A percentile compares a stretch with the other conserved stretches of the same genome.
Evolutionary conservation across 768 basidiomycete species (phyloP).

Genomic region (Tricholoma furcatifolium): DNA sequence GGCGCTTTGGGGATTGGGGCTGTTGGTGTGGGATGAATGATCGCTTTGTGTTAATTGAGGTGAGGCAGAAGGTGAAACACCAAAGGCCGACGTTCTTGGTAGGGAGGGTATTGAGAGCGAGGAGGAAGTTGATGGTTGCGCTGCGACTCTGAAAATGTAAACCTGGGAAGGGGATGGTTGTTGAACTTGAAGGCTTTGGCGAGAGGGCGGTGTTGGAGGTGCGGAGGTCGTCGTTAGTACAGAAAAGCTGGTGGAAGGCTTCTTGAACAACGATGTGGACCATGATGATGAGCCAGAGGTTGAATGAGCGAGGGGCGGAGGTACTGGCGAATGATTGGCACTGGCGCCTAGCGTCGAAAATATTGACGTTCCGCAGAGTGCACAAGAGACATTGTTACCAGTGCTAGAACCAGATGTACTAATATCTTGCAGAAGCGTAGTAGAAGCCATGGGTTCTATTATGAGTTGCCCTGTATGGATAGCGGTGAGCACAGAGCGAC

Average conservation of each 20-base stretch:
- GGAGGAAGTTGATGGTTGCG: slow-evolving; percentile 29
- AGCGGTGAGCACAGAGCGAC: slow-evolving; percentile 79
- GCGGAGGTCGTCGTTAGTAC: slow-evolving; percentile 28
- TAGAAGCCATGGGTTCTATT: slow-evolving; percentile 80
- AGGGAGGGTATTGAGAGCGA: slow-evolving; percentile 31
- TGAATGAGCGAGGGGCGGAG: slow-evolving; percentile 29
- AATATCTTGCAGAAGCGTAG: slow-evolving; percentile 56
- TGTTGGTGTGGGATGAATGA: slow-evolving; percentile 15
- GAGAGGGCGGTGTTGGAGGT: slow-evolving; percentile 30
- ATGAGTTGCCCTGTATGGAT: slow-evolving; percentile 85
- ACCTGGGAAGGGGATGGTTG: slow-evolving; percentile 43
- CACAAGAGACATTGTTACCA: slow-evolving; percentile 63
- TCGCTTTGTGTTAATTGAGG: slow-evolving; percentile 31
- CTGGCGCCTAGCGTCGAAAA: slow-evolving; percentile 34
- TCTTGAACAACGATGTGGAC: slow-evolving; percentile 63
- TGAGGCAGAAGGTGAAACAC: slow-evolving; percentile 21
- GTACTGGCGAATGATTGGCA: slow-evolving; percentile 27
- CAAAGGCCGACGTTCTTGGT: slow-evolving; percentile 18
- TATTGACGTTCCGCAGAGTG: slow-evolving; percentile 71
- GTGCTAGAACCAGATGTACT: slow-evolving; percentile 45
- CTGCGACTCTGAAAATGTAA: slow-evolving; percentile 66
- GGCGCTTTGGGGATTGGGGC: slow-evolving; percentile 29
- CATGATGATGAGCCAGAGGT: slow-evolving; percentile 39
- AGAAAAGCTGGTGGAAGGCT: slow-evolving; percentile 28
- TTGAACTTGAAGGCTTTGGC: slow-evolving; percentile 23